A percentile compares a stretch with the other conserved stretches of the same genome.
phyloP scores from a whole-genome alignment of 2,329 filamentous ascomycete species.

The Trichoderma guizhouense region DNA sequence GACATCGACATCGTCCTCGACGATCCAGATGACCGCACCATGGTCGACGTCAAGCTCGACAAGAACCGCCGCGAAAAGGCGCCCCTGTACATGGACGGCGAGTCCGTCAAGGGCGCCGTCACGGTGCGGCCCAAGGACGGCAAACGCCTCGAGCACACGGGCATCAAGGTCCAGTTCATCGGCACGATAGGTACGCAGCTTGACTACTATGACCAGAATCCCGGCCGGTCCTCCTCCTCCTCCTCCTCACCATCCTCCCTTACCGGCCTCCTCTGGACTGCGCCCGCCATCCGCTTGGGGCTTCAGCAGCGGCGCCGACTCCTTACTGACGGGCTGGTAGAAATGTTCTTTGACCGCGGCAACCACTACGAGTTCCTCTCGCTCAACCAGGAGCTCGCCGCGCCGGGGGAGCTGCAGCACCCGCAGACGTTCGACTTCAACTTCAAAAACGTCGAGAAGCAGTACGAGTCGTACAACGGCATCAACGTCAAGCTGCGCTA shows the following conservation, averaged over 20 bases:
- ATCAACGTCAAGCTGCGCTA: conserved; percentile 99
- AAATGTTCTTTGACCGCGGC: conserved; percentile 99
- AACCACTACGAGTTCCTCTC: conserved; percentile 99
- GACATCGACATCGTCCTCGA: conserved; percentile 99
- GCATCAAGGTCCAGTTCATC: conserved; percentile 99
- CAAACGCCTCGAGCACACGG: conserved; percentile 94
- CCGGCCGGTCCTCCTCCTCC: background rate
- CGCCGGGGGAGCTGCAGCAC: conserved; percentile 95
- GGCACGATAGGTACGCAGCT: conserved; percentile 77
- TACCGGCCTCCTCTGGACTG: conserved; percentile 10
- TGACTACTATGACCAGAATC: conserved; percentile 8
- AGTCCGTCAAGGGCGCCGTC: conserved; percentile 94
- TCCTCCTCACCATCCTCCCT: conserved; percentile 2
- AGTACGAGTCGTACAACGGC: conserved; percentile 99
- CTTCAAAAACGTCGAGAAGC: conserved; percentile 99
- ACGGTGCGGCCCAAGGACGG: conserved; percentile 96
- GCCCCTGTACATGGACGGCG: conserved; percentile 94
- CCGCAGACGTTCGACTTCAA: conserved; percentile 99
- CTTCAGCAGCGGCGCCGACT: conserved; percentile 15
- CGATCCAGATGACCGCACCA: conserved; percentile 87
- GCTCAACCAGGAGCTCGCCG: conserved; percentile 92
- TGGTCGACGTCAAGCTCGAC: conserved; percentile 97
- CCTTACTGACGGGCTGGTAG: conserved; percentile 43
- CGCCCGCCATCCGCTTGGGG: conserved; percentile 17
- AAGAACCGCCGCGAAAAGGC: conserved; percentile 97